Evolutionary conservation across 2,329 filamentous ascomycete genomes (phyloP).

Genomic region (Hypoxylon sp.): DNA sequence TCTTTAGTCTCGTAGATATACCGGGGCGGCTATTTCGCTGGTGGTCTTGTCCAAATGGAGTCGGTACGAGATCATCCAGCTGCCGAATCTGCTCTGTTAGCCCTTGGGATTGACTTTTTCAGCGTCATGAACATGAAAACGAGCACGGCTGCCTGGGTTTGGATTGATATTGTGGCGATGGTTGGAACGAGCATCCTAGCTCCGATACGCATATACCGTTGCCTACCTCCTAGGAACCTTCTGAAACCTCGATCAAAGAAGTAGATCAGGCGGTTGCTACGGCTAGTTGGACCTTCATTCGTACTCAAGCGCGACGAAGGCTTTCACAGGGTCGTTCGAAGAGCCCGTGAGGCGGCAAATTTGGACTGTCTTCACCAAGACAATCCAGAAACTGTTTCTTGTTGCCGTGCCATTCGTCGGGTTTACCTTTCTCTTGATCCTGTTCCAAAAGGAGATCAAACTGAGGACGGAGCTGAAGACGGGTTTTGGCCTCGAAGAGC

Average conservation of each 20-base stretch:
- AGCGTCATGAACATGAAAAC: constrained; percentile 52
- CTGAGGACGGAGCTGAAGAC: constrained; percentile 55
- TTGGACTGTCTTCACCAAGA: constrained; percentile 49
- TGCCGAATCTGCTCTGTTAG: constrained; percentile 47
- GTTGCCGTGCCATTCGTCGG: constrained; percentile 51
- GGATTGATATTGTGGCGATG: constrained; percentile 53
- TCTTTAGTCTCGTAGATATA: constrained; percentile 41
- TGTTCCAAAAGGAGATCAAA: constrained; percentile 52
- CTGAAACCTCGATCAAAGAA: constrained; percentile 51
- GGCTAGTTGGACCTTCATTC: constrained; percentile 54
- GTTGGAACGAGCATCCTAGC: constrained; percentile 55
- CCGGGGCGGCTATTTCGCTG: constrained; percentile 32
- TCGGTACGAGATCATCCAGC: constrained; percentile 45
- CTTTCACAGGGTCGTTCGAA: constrained; percentile 34
- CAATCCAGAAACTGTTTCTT: constrained; percentile 54
- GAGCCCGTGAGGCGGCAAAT: constrained; percentile 46
- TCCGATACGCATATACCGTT: constrained; percentile 55
- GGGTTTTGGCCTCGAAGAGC: constrained; percentile 53
- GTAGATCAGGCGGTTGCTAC: constrained; percentile 50
- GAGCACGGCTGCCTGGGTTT: constrained; percentile 52
- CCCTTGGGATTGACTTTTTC: constrained; percentile 54
- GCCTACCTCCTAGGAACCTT: too few species aligned
- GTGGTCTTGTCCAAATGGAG: constrained; percentile 47
- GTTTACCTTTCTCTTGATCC: constrained; percentile 51
- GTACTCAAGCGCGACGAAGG: constrained; percentile 43